These are phyloP conservation scores for Rhynchosporium graminicola DNA, from an alignment of 2,329 filamentous ascomycete species.

Conservation along the genomic window DNA sequence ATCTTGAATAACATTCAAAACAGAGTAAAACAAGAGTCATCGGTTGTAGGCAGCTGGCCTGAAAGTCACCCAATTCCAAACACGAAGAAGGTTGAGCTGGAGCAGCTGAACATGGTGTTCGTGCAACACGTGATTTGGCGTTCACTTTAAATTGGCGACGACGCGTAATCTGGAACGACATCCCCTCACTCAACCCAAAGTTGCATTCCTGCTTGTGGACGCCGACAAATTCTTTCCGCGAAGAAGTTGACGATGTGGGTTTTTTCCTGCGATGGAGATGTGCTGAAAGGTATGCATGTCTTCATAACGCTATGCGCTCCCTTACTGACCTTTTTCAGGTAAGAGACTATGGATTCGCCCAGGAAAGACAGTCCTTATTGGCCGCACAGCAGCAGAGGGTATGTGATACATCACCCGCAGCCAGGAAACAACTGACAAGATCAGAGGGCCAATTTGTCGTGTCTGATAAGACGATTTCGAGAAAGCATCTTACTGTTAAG, in stretches of 20 bases:
- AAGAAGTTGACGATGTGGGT: conserved; percentile 50
- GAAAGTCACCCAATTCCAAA: too few species aligned
- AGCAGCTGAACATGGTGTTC: too few species aligned
- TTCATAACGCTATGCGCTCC: neutral
- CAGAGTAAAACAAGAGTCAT: too few species aligned
- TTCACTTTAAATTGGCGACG: neutral
- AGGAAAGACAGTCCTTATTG: conserved; percentile 82
- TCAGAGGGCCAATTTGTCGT: conserved; percentile 68
- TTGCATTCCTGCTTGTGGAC: too few species aligned
- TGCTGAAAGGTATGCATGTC: conserved; percentile 48
- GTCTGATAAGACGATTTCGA: conserved; percentile 79
- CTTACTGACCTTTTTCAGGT: conserved; percentile 45
- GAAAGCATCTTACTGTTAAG: conserved; percentile 81
- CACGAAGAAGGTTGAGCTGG: too few species aligned
- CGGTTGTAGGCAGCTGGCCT: too few species aligned
- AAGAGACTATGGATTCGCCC: conserved; percentile 83
- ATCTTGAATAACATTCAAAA: too few species aligned
- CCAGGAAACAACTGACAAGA: conserved; percentile 12
- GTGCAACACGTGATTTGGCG: conserved; percentile 2
- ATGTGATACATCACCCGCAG: conserved; percentile 38
- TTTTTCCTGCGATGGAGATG: conserved; percentile 55
- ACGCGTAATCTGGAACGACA: neutral
- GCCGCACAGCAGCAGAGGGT: conserved; percentile 71
- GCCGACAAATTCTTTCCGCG: too few species aligned
- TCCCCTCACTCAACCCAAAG: conserved; percentile 1